A percentile compares a stretch with the other conserved stretches of the same genome.
These are phyloP conservation scores for Colletotrichum plurivorum DNA, from an alignment of 2,329 filamentous ascomycete genomes.

Conservation along the genomic window DNA sequence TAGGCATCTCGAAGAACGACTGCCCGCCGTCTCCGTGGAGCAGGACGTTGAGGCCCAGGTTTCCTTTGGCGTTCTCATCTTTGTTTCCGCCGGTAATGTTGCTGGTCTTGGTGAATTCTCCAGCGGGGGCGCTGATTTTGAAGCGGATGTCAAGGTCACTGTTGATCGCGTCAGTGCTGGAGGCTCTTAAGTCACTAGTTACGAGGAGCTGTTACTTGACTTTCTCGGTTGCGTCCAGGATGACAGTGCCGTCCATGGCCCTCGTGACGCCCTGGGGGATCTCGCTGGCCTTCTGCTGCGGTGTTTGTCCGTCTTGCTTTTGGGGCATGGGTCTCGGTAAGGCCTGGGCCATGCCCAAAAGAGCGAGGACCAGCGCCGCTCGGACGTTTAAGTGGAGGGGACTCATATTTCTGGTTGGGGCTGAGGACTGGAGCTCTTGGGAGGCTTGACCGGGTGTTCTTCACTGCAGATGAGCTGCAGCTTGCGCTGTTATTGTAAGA, in stretches of 20 bases:
- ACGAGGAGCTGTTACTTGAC: constrained; percentile 60
- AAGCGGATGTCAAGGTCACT: constrained; percentile 68
- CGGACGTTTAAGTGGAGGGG: neutral
- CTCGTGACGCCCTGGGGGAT: constrained; percentile 53
- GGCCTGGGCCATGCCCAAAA: neutral
- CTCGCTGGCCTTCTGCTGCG: constrained; percentile 47
- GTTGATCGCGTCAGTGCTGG: neutral
- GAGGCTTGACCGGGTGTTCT: too few species aligned
- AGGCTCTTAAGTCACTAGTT: too few species aligned
- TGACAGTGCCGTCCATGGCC: constrained; percentile 69
- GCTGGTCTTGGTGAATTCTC: constrained; percentile 64
- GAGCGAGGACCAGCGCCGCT: neutral
- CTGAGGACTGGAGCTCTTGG: too few species aligned
- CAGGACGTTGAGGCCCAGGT: constrained; percentile 68
- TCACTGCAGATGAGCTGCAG: too few species aligned
- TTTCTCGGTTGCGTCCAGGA: constrained; percentile 66
- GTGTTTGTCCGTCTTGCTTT: constrained; percentile 34
- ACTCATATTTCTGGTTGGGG: neutral
- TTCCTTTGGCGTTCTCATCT: constrained; percentile 45
- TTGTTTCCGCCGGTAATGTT: constrained; percentile 54
- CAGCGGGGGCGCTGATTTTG: constrained; percentile 67
- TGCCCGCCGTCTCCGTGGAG: constrained; percentile 73
- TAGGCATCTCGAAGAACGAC: constrained; percentile 71
- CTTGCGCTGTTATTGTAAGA: too few species aligned
- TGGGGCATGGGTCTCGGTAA: constrained; percentile 3